Evolutionary conservation across 352 stramenopile species (phyloP), one percentile per base, ranked within the genome.

Genomic region (Blastocystis sp.): DNA sequence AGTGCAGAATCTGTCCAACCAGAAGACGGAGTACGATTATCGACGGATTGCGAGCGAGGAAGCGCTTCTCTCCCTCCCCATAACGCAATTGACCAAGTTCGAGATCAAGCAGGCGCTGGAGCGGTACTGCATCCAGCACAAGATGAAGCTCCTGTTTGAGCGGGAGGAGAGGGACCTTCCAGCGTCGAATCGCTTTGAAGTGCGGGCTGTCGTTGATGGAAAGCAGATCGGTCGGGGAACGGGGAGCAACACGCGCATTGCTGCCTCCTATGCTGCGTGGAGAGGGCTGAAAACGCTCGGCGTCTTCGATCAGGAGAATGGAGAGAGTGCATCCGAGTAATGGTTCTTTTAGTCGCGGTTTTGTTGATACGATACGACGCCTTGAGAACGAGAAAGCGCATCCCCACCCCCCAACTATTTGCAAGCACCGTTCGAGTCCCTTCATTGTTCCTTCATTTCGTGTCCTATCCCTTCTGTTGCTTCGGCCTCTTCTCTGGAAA

Each of bases 41-140:
- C 13, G 37, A n/a, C 51, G 16, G 9, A 50, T 85, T 29, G n/a
- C 24, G 12, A 69, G 13, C 24, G 74, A 85, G 41, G 24, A 67
- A 9, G 9, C 21, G 21, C 33, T 85, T 2, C 55, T 70, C 3
- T 33, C 50, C 13, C 35, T 85, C 0, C n/a, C 74, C 9, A 39
- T 50, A 3, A 45, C 35, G 24, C 50, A 50, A 39, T 29, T 85
- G 26, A 33, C 74, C 33, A 62, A 69, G 26, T 85, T 85, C 50
- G 74, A 85, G 37, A 69, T 85, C 31, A 51, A 63, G 51, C 65
- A 85, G 39, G 60, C 45, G 33, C 33, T 85, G 19, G 9, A 66
- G 21, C 19, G 31, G 19, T 69, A 59, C 1, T 85, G 74, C 66
- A 41, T 85, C 21, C 31, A 85, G 33, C 29, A 70, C 4, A 29